Conservation (phyloP, 139 green algal species). For the Ostreobium quekettii region DNA sequence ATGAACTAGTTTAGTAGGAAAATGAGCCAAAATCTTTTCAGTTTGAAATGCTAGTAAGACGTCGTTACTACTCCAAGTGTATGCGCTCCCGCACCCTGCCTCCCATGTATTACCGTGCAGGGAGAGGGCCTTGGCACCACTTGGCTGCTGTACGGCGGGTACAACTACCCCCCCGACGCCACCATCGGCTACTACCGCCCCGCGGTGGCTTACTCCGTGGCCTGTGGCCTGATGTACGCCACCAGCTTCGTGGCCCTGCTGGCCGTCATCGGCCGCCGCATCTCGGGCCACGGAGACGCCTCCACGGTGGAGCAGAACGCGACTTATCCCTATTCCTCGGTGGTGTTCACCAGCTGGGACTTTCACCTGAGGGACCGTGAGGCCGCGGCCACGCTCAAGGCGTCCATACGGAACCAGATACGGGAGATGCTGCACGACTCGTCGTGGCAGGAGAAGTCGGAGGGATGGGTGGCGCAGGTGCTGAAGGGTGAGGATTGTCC, state of each 20-base stretch:
- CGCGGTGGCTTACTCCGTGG: constrained; percentile 27
- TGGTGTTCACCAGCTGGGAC: constrained; percentile 37
- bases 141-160: constrained; percentile 36
- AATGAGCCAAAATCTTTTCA: too few relatives aligned
- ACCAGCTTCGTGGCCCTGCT: constrained; percentile 28
- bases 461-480: neutral
- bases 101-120: too few relatives aligned
- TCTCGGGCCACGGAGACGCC: constrained; percentile 24
- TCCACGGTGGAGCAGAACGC: constrained; percentile 23
- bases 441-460: constrained; percentile 15
- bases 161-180: constrained; percentile 27
- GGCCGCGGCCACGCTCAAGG: constrained; percentile 23
- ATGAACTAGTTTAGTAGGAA: too few relatives aligned
- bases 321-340: constrained; percentile 32
- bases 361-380: constrained; percentile 28
- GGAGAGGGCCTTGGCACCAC: constrained; percentile 29
- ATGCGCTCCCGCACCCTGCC: too few relatives aligned
- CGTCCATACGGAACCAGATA: constrained; percentile 31
- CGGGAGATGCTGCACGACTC: constrained; percentile 35
- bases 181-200: constrained; percentile 17
- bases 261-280: constrained; percentile 23
- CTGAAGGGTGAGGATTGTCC: too few relatives aligned
- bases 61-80: too few relatives aligned
- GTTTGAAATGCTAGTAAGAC: too few relatives aligned
- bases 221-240: constrained; percentile 17